Percentiles rank a stretch among this genome's conserved stretches.
Evolutionary conservation across 495 filamentous ascomycete species (phyloP).

Genomic region (Neurospora sp.): DNA sequence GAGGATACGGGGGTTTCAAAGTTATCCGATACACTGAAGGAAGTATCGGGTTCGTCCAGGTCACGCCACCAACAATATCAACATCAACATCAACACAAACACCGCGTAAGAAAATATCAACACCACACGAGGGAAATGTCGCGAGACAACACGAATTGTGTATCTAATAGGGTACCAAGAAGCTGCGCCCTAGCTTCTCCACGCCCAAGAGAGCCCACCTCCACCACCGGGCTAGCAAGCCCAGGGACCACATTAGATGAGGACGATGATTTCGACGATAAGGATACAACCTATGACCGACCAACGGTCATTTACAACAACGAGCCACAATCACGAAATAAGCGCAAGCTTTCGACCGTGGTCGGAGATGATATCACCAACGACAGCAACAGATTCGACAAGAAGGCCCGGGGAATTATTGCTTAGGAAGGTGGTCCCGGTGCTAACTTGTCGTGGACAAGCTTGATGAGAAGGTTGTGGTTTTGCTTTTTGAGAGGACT

Average conservation of each 20-base stretch:
- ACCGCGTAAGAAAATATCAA: not conserved
- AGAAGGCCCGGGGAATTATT: not conserved
- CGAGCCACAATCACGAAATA: not conserved
- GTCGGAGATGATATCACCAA: not conserved
- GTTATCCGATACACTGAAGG: conserved; percentile 9
- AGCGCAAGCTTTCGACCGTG: not conserved
- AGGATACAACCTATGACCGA: not conserved
- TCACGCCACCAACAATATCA: not conserved
- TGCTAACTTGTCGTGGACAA: not conserved
- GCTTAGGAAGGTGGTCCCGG: not conserved
- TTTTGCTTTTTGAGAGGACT: not conserved
- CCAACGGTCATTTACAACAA: not conserved
- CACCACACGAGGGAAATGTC: not conserved
- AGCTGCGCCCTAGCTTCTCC: not conserved
- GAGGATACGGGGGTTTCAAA: not conserved
- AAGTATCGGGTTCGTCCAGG: conserved; percentile 5
- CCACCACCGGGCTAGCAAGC: not conserved
- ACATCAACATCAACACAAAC: not conserved
- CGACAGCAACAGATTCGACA: not conserved
- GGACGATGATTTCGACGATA: not conserved
- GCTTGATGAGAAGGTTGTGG: not conserved
- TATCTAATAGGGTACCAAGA: not conserved
- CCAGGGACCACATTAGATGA: not conserved
- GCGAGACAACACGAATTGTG: not conserved
- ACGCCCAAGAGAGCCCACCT: not conserved